Conservation (phyloP, 495 filamentous ascomycete species). For the Penicillium arizonense region DNA sequence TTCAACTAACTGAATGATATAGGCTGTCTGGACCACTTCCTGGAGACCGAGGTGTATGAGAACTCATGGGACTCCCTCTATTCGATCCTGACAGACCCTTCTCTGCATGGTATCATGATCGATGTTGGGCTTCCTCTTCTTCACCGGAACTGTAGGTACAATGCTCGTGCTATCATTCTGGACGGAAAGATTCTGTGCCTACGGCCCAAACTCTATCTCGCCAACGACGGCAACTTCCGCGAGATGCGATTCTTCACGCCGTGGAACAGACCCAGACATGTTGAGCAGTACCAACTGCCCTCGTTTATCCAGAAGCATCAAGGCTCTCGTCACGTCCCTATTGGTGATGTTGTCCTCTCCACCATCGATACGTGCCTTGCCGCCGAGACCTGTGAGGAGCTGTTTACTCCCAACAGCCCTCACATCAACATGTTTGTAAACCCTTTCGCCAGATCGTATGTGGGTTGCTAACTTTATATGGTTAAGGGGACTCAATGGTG, state of each 20-base stretch:
- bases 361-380: constrained; percentile 72
- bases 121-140: constrained; percentile 69
- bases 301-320: constrained; percentile 50
- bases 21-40: constrained; percentile 18
- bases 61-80: constrained; percentile 74
- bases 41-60: constrained; percentile 50
- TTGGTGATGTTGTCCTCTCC: constrained; percentile 76
- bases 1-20: too few species aligned
- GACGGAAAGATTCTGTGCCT: constrained; percentile 69
- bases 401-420: constrained; percentile 64
- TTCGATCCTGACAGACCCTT: constrained; percentile 51
- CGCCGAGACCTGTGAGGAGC: constrained; percentile 76
- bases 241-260: constrained; percentile 61
- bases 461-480: constrained; percentile 29
- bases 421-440: neutral
- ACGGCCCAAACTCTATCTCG: constrained; percentile 77
- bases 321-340: constrained; percentile 53
- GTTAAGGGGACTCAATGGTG: constrained; percentile 29
- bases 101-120: constrained; percentile 73
- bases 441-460: too few species aligned
- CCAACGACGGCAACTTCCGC: constrained; percentile 54
- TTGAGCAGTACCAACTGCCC: constrained; percentile 76
- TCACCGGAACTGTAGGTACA: constrained; percentile 70
- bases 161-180: constrained; percentile 58
- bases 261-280: constrained; percentile 56